These are phyloP conservation scores for Yarrowia yakushimensis DNA, from an alignment of 805 yeast species.

Conservation along the genomic window DNA sequence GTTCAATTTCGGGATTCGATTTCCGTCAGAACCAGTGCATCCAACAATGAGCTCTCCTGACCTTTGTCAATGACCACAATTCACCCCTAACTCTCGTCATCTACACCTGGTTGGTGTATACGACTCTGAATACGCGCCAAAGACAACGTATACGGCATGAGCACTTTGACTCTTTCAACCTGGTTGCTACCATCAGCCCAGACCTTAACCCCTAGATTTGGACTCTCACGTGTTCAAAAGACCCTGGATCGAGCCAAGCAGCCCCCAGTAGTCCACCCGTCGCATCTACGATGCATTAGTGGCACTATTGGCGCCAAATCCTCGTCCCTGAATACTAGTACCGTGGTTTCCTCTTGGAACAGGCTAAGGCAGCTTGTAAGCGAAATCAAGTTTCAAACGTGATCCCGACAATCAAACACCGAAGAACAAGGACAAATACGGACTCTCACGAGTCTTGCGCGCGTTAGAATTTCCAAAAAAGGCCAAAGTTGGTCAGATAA, in stretches of 20 bases:
- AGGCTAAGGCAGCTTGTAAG: too few relatives aligned
- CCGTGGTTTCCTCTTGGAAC: background rate
- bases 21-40: too few relatives aligned
- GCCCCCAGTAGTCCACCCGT: background rate
- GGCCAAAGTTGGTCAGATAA: too few relatives aligned
- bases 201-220: background rate
- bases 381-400: too few relatives aligned
- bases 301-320: background rate
- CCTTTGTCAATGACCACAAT: too few relatives aligned
- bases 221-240: background rate
- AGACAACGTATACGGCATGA: background rate
- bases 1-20: too few relatives aligned
- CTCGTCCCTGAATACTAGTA: background rate
- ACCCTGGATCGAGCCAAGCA: background rate
- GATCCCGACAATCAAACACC: too few relatives aligned
- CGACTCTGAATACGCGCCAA: background rate
- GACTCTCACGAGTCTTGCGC: too few relatives aligned
- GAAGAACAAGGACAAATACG: too few relatives aligned
- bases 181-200: background rate
- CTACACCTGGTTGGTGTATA: background rate
- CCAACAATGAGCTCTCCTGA: too few relatives aligned
- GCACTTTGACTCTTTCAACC: background rate
- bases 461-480: too few relatives aligned
- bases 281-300: background rate
- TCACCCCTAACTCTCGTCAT: too few relatives aligned